Evolutionary conservation across 2,329 filamentous ascomycete genomes (phyloP), one percentile per base, ranked within the genome.

Genomic region (Fusarium lateritium): DNA sequence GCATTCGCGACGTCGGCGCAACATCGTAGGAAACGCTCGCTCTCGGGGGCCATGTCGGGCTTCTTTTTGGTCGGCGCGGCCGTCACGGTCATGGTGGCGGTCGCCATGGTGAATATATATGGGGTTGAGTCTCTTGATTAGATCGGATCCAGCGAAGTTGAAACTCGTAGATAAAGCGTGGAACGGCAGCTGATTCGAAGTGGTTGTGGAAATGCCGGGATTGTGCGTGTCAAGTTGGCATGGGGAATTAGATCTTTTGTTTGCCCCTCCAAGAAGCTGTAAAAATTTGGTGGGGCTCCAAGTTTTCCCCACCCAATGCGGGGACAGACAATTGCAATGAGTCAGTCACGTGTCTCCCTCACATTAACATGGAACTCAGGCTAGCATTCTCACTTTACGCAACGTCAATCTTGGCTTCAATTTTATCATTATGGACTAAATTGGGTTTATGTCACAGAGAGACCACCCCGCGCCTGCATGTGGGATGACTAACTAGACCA

Each of bases 1-100:
- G 91, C 92, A 77, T 93, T 97, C 53, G 94, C 95, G 76, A 99
- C 94, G 75, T 99, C 97, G 67, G 95, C 94, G 80, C 97, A 99
- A 74, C 94, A 96, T 79, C 94, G 89, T 80, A 98, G 88, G 79
- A 93, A 98, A 53, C 96, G 91, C 82, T 99, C 96, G 81, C 94
- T 97, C 81, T 99, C 96, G 26, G 96, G 93, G 3, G 94, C 88
- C 14, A 97, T 86, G 73, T 94, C 93, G 72, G 87, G 79, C 80
- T 93, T 96, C 73, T 89, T 92, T 77, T 88, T 82, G 40, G 91
- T 89, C 85, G 92, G 89, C 65, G 80, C 84, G 67, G 81, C 83
- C 46, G 91, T 91, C 84, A 92, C 75, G 26, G 82, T 85, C 56
- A 91, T 90, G 84, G 94, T 94, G 66, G 78, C 81, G 54, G 81